A percentile compares a stretch with the other conserved stretches of the same genome.
phyloP scores from a whole-genome alignment of 108 stramenopile genomes.

The Cyclotella choctawhatcheeana region DNA sequence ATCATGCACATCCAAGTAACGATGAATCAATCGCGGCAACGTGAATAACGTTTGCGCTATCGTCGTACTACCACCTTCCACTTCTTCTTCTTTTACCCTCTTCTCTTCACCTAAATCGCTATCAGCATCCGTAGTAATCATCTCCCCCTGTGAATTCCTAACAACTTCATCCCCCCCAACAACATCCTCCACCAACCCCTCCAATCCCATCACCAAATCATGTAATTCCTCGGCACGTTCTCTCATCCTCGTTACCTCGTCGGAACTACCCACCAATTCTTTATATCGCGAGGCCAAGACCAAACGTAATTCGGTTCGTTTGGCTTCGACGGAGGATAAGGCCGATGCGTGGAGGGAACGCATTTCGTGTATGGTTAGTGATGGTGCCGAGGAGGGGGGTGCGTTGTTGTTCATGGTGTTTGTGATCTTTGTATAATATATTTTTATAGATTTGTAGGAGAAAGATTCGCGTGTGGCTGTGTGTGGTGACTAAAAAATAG shows the following conservation, averaged over 20 bases:
- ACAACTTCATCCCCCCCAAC: slow-evolving; percentile 2
- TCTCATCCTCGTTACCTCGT: slow-evolving; percentile 87
- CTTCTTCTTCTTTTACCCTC: neutral
- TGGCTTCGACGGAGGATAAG: slow-evolving; percentile 80
- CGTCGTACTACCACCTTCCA: neutral
- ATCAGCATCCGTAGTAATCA: neutral
- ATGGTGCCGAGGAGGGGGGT: too few relatives aligned
- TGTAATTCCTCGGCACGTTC: slow-evolving; percentile 79
- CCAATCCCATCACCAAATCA: slow-evolving; percentile 68
- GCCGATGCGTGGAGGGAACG: slow-evolving; percentile 75
- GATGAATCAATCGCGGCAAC: slow-evolving; percentile 72
- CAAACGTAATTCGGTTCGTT: slow-evolving; percentile 84
- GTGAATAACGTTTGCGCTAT: slow-evolving; percentile 39
- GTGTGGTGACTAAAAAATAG: too few relatives aligned
- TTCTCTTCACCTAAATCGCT: neutral
- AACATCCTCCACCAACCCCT: slow-evolving; percentile 67
- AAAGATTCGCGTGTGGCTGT: too few relatives aligned
- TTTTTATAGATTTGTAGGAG: too few relatives aligned
- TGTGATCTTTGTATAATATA: too few relatives aligned
- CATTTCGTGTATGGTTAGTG: slow-evolving; percentile 88
- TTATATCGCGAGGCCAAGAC: slow-evolving; percentile 87
- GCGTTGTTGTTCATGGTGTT: too few relatives aligned
- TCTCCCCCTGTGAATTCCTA: too few relatives aligned
- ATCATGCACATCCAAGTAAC: slow-evolving; percentile 66
- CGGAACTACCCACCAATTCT: slow-evolving; percentile 83